phyloP scores from a whole-genome alignment of 2,329 filamentous ascomycete genomes.

The Verticillium isaacii region DNA sequence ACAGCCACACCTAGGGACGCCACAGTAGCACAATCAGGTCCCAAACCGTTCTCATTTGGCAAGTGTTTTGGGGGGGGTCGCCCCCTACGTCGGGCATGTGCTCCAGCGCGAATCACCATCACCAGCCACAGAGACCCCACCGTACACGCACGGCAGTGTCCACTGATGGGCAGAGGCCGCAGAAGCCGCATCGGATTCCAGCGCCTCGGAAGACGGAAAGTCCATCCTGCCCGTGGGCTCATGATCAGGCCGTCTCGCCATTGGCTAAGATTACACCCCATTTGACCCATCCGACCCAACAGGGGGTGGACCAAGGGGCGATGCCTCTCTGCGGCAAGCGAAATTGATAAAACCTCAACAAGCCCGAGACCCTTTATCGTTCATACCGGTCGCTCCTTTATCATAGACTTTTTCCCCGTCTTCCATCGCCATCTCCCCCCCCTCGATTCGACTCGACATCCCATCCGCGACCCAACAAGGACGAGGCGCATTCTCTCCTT shows the following conservation, averaged over 20 bases:
- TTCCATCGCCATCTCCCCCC: conserved; percentile 2
- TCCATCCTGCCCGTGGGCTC: conserved; percentile 25
- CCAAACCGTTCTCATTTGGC: background rate
- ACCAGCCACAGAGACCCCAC: background rate
- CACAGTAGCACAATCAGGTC: background rate
- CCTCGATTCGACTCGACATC: background rate
- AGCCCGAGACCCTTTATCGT: conserved; percentile 9
- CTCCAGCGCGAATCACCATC: background rate
- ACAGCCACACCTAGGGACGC: background rate
- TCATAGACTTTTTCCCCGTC: conserved; percentile 5
- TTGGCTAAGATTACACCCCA: conserved; percentile 2
- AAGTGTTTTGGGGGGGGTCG: background rate
- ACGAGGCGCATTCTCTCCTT: conserved; percentile 5
- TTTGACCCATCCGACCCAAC: background rate
- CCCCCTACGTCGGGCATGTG: background rate
- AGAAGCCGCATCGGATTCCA: background rate
- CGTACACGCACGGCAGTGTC: background rate
- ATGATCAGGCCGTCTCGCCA: conserved; percentile 22
- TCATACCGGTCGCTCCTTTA: conserved; percentile 5
- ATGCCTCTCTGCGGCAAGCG: conserved; percentile 6
- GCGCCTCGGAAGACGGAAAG: conserved; percentile 25
- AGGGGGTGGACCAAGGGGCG: background rate
- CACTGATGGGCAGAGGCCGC: background rate
- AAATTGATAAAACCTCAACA: conserved; percentile 17
- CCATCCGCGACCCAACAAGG: background rate